A percentile compares a stretch with the other conserved stretches of the same genome.
Evolutionary conservation across 306 rosid genomes (phyloP).

Genomic region (Cercis canadensis): DNA sequence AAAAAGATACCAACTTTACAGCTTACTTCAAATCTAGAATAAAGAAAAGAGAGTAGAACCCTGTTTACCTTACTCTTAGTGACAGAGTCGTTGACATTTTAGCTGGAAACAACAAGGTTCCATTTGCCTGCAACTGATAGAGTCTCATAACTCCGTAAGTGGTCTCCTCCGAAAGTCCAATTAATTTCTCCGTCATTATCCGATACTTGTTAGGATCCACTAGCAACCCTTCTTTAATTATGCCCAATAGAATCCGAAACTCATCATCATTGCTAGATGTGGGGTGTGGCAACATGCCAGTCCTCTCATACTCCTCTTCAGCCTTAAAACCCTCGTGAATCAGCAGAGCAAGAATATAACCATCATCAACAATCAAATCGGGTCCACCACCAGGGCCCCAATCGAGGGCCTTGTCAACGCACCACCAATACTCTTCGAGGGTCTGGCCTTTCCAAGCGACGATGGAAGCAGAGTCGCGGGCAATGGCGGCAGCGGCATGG

Average conservation of each 20-base stretch:
- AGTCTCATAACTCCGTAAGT: background rate
- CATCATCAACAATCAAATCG: constrained; percentile 51
- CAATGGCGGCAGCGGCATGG: constrained; percentile 68
- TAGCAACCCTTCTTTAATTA: background rate
- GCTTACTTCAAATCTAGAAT: too few relatives aligned
- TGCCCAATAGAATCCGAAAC: too few relatives aligned
- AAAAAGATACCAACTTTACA: too few relatives aligned
- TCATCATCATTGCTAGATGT: too few relatives aligned
- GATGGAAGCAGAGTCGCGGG: constrained; percentile 63
- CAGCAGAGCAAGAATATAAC: too few relatives aligned
- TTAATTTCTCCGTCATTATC: background rate
- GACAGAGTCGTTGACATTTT: background rate
- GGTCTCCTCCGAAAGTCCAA: background rate
- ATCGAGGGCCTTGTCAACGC: constrained; percentile 63
- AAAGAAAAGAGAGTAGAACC: background rate
- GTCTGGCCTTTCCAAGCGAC: constrained; percentile 75
- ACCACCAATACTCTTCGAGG: constrained; percentile 63
- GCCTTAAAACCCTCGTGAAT: too few relatives aligned
- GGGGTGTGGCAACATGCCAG: too few relatives aligned
- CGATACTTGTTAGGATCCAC: background rate
- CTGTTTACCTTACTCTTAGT: background rate
- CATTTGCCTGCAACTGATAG: background rate
- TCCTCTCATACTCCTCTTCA: too few relatives aligned
- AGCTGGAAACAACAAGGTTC: background rate
- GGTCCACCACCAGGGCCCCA: constrained; percentile 69